phyloP scores from a whole-genome alignment of 2,329 filamentous ascomycete species.

The Aspergillus puulaauensis region DNA sequence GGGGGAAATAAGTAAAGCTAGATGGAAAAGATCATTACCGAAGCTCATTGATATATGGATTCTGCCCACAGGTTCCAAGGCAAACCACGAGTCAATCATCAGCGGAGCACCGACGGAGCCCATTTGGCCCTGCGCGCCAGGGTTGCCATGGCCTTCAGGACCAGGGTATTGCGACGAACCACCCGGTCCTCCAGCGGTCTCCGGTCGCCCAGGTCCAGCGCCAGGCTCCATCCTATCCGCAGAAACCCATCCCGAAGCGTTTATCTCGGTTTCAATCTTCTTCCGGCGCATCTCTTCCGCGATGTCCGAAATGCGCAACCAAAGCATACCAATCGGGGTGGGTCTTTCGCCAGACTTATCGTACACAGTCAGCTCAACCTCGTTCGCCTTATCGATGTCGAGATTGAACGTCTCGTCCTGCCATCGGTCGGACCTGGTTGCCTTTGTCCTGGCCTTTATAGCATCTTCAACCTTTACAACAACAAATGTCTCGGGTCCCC shows the following conservation, averaged over 20 bases:
- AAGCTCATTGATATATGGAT: conserved; percentile 92
- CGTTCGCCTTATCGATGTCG: conserved; percentile 96
- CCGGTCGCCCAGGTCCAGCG: conserved; percentile 48
- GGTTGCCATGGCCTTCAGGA: conserved; percentile 23
- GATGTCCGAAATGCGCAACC: conserved; percentile 95
- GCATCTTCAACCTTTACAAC: conserved; percentile 96
- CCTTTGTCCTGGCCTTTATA: conserved; percentile 82
- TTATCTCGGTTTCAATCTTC: conserved; percentile 94
- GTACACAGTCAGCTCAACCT: conserved; percentile 96
- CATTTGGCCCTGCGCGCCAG: conserved; percentile 25
- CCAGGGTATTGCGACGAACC: conserved; percentile 28
- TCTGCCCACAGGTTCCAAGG: conserved; percentile 87
- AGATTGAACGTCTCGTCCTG: conserved; percentile 87
- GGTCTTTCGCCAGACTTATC: conserved; percentile 90
- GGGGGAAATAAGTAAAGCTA: not conserved
- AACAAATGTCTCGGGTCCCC: conserved; percentile 92
- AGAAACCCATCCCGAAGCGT: conserved; percentile 92
- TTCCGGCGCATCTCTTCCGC: conserved; percentile 96
- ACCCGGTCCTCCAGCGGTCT: conserved; percentile 57
- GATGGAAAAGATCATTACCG: conserved; percentile 38
- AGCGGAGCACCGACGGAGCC: conserved; percentile 35
- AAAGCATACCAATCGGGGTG: conserved; percentile 89
- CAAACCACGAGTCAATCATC: conserved; percentile 90
- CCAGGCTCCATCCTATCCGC: conserved; percentile 86
- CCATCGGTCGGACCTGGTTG: conserved; percentile 86